Evolutionary conservation across 257 asterid species (phyloP), one percentile per base, ranked within the genome.

Genomic region (Scutellaria barbata): DNA sequence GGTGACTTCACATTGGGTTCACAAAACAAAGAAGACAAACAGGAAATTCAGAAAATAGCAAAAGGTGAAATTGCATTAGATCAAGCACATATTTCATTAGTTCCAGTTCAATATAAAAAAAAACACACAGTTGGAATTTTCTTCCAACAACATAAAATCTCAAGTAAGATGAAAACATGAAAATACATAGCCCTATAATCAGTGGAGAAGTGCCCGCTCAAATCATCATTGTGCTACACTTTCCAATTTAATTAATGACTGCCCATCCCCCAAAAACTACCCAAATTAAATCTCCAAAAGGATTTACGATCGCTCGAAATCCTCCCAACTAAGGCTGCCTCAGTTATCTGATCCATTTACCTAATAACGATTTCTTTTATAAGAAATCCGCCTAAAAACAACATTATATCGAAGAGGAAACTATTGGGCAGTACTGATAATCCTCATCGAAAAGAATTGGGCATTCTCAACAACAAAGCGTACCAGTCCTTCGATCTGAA

Each of bases 401-500:
- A 56, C 30, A 39, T 14, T 5, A 60, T 20, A 68, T 5, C 20
- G 10, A 56, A 8, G 20, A 47, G 68, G 8, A 69, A 39, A 41
- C 20, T 6, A 6, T 22, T 11, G 39, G 17, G 63, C 69, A 60
- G 37, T 18, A 66, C 20, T 16, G 39, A 3, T 8, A 59, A 18
- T 40, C 68, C 50, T 55, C 39, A 8, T 48, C 12, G 7, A 47
- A 45, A 18, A 46, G 57, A 63, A 63, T 55, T 20, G 13, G 10
- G 25, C 1, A 47, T 56, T 68, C 20, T 43, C 66, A 16, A 17
- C 7, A 35, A 14, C 13, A 37, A 37, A 50, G 8, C 84, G 20
- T 85, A 94, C 98, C 92, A 94, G 74, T 68, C 97, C 99, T 84
- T 94, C 99, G 80, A 94, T 94, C 89, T 94, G 99, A 39, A 94